These are phyloP conservation scores for Cichorium intybus DNA, from an alignment of 140 eudicot genomes.

Conservation along the genomic window DNA sequence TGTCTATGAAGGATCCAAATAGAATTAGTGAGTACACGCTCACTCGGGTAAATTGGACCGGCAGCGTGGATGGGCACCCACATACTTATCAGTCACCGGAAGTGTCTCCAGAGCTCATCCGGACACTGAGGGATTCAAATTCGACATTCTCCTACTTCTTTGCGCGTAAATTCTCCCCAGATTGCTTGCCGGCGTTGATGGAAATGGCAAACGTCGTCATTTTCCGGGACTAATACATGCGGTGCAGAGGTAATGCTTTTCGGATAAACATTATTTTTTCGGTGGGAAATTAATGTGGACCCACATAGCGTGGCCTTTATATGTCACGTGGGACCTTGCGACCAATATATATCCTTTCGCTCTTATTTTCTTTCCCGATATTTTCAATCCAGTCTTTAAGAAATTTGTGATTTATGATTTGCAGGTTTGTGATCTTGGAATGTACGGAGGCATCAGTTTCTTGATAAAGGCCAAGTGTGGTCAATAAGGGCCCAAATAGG, in stretches of 20 bases:
- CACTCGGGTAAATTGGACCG: constrained; percentile 57
- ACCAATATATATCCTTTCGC: neutral
- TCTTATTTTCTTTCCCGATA: too few relatives aligned
- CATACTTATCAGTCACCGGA: constrained; percentile 36
- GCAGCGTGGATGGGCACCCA: constrained; percentile 46
- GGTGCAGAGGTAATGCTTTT: neutral
- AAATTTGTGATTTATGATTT: neutral
- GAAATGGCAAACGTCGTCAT: constrained; percentile 36
- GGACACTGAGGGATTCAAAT: constrained; percentile 35
- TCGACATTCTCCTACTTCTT: constrained; percentile 36
- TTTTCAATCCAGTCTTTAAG: neutral
- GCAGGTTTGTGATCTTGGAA: neutral
- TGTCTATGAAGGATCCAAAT: constrained; percentile 56
- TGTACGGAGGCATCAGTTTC: neutral
- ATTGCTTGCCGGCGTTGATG: constrained; percentile 48
- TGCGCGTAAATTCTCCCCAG: constrained; percentile 54
- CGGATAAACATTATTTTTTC: neutral
- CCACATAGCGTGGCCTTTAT: neutral
- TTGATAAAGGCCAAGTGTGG: neutral
- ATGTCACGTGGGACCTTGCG: neutral
- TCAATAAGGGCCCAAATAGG: neutral
- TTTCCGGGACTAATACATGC: constrained; percentile 24
- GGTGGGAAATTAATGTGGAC: neutral
- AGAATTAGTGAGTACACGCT: constrained; percentile 42
- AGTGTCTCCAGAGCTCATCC: constrained; percentile 40